Evolutionary conservation across 2,329 filamentous ascomycete species (phyloP).

Genomic region (Botrytis hyacinthi): DNA sequence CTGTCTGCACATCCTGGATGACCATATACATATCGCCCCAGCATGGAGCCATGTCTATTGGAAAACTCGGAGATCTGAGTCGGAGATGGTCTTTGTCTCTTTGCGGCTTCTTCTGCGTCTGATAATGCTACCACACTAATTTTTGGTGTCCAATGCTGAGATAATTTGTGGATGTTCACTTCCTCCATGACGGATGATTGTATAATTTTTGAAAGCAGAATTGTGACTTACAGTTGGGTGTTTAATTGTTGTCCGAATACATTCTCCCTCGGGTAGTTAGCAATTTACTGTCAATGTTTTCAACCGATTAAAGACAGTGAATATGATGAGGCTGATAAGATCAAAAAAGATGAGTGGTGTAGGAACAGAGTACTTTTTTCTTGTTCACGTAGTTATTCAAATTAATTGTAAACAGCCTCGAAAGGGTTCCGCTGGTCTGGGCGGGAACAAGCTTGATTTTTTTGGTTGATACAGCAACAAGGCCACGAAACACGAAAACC

Average conservation of each 20-base stretch:
- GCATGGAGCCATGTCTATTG: constrained; percentile 8
- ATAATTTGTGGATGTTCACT: constrained; percentile 5
- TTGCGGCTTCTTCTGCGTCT: neutral
- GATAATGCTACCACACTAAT: neutral
- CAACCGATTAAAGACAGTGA: neutral
- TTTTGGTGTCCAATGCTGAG: constrained; percentile 12
- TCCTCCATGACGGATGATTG: constrained; percentile 3
- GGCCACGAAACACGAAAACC: neutral
- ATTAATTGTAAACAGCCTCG: constrained; percentile 17
- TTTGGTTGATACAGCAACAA: constrained; percentile 18
- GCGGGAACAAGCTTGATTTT: constrained; percentile 10
- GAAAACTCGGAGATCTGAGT: neutral
- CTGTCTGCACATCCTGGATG: constrained; percentile 1
- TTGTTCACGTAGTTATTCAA: neutral
- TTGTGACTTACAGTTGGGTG: constrained; percentile 5
- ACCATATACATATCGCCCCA: constrained; percentile 15
- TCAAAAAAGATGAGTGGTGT: constrained; percentile 9
- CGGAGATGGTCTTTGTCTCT: constrained; percentile 4
- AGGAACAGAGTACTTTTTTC: neutral
- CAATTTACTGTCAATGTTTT: neutral
- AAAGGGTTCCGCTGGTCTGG: constrained; percentile 2
- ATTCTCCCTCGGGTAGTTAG: neutral
- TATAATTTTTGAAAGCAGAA: constrained; percentile 8
- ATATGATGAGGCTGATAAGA: constrained; percentile 8
- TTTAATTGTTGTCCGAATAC: constrained; percentile 5